A percentile compares a stretch with the other conserved stretches of the same genome.
Conservation (phyloP, 768 basidiomycete species). For the Kwoniella sp. region DNA sequence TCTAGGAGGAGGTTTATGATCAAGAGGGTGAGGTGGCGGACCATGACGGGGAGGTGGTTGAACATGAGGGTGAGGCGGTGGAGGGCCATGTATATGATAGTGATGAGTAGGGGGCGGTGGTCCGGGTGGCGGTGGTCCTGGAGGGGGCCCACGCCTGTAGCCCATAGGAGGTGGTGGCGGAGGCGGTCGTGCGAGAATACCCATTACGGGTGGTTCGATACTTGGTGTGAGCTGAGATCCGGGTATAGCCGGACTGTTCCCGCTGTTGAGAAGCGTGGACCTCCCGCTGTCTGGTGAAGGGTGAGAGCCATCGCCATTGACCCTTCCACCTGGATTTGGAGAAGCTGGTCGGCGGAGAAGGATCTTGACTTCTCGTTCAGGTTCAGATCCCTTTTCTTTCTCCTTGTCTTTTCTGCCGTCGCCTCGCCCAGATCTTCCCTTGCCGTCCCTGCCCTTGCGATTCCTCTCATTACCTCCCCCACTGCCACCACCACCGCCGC, state of each 20-base stretch:
- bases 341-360: constrained; percentile 36
- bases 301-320: constrained; percentile 5
- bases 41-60: constrained; percentile 6
- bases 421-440: constrained; percentile 1
- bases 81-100: constrained; percentile 8
- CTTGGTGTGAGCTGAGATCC: constrained; percentile 13
- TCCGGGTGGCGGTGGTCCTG: background rate
- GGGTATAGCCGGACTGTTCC: constrained; percentile 23
- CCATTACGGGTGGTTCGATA: background rate
- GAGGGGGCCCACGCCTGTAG: background rate
- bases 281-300: constrained; percentile 11
- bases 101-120: constrained; percentile 1
- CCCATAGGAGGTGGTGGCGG: constrained; percentile 3
- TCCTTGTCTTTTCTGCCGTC: constrained; percentile 6
- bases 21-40: background rate
- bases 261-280: constrained; percentile 11
- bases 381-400: constrained; percentile 9
- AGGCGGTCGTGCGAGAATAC: constrained; percentile 14
- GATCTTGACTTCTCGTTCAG: constrained; percentile 42
- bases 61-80: constrained; percentile 5
- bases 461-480: constrained; percentile 7
- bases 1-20: constrained; percentile 4
- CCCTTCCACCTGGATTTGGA: background rate
- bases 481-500: constrained; percentile 23
- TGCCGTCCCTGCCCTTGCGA: constrained; percentile 11